These are phyloP conservation scores for Xylaria sp. DNA, from an alignment of 2,329 filamentous ascomycete genomes.

Conservation along the genomic window DNA sequence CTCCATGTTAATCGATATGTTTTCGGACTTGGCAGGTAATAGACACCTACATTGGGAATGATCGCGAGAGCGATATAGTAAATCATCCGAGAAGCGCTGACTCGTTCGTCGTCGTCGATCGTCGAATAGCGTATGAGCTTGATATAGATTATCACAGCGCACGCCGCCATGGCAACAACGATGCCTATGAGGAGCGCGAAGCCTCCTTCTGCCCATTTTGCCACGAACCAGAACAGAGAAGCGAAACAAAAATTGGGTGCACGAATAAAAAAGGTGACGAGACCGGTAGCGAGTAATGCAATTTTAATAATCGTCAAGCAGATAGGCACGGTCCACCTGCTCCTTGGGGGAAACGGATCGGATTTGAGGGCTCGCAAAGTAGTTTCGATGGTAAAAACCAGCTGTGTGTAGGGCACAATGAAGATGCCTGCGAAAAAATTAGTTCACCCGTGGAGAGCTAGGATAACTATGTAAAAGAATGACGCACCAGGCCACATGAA, in stretches of 20 bases:
- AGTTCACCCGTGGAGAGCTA: background rate
- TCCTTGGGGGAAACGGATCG: conserved; percentile 67
- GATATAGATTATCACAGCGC: conserved; percentile 65
- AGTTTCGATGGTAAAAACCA: conserved; percentile 73
- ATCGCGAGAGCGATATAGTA: conserved; percentile 71
- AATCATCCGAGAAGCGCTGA: conserved; percentile 75
- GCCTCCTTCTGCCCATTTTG: conserved; percentile 67
- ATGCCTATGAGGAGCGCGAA: conserved; percentile 66
- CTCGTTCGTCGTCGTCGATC: conserved; percentile 69
- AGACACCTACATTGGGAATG: conserved; percentile 64
- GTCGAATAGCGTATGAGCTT: conserved; percentile 65
- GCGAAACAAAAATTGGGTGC: conserved; percentile 73
- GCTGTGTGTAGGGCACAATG: conserved; percentile 72
- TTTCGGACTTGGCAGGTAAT: background rate
- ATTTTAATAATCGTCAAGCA: conserved; percentile 65
- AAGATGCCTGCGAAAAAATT: conserved; percentile 67
- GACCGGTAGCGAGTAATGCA: conserved; percentile 66
- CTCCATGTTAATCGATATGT: conserved; percentile 43
- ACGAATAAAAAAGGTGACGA: conserved; percentile 66
- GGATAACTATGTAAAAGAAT: background rate
- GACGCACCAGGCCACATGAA: conserved; percentile 69
- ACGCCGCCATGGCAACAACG: conserved; percentile 61
- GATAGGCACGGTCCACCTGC: conserved; percentile 69
- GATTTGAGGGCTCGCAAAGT: conserved; percentile 65
- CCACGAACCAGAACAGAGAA: conserved; percentile 74